phyloP scores from a whole-genome alignment of 257 asterid genomes.

The Ballota nigra region DNA sequence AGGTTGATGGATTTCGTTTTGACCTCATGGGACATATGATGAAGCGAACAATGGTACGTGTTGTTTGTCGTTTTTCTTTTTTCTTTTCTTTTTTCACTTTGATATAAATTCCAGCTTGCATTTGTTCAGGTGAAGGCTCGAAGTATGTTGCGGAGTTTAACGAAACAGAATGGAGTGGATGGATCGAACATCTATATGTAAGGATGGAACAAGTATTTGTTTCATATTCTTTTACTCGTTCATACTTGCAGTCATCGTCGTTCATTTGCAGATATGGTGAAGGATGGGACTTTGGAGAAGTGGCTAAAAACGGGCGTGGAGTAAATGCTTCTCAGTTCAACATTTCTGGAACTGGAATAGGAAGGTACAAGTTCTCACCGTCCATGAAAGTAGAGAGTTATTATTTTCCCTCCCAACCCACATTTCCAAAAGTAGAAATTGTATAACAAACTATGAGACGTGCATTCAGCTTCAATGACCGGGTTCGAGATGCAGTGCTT shows the following conservation, averaged over 20 bases:
- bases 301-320: conserved; percentile 85
- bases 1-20: conserved; percentile 98
- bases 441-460: background rate
- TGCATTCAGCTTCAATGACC: conserved; percentile 82
- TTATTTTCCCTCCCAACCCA: background rate
- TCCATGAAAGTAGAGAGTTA: background rate
- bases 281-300: conserved; percentile 99
- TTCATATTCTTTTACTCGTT: conserved; percentile 12
- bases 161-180: conserved; percentile 72
- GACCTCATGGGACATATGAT: conserved; percentile 98
- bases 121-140: conserved; percentile 77
- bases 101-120: conserved; percentile 1
- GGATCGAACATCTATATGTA: conserved; percentile 83
- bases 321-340: conserved; percentile 88
- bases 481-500: conserved; percentile 89
- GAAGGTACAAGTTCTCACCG: conserved; percentile 51
- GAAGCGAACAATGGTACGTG: conserved; percentile 83
- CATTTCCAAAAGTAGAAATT: background rate
- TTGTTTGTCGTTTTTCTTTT: background rate
- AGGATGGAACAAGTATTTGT: conserved; percentile 20
- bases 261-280: conserved; percentile 79
- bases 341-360: conserved; percentile 79
- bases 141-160: conserved; percentile 54
- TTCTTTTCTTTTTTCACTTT: background rate
- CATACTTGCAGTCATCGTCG: background rate